Evolutionary conservation across 2,329 filamentous ascomycete genomes (phyloP), one percentile per base, ranked within the genome.

Genomic region (Xylaria sp.): DNA sequence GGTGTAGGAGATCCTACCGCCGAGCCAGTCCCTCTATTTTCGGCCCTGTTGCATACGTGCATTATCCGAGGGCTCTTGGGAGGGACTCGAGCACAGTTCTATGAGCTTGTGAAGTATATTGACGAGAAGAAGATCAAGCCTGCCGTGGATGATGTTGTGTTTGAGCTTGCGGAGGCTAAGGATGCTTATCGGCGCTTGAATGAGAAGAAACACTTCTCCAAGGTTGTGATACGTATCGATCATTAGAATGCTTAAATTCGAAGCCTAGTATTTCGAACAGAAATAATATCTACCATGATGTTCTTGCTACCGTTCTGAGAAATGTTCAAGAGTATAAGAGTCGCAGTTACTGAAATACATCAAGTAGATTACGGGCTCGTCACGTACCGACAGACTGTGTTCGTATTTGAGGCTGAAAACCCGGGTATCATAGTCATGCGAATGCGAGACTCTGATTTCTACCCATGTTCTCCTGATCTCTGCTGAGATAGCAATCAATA

Each of bases 171-270:
- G 4, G 75, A 80, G 1, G 73, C 69, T 0, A 79, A 77, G 65
- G 73, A 75, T 6, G 80, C 79, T 0, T 81, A 78, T n/a, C 68
- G 70, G 5, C 72, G 72, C 8, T 63, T 81, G 20, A 67, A 75
- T 52, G 74, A 76, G 60, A 75, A 78, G 70, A 77, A 78, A 65
- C 78, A 81, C 57, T 80, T 81, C 62, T 73, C 79, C 2, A 81
- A 81, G 70, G 72, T 81, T 28, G 60, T 79, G 1, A 77, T 81
- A 36, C 71, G 70, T 4, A 75, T 79, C 30, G 68, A 75, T 12
- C 70, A 76, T 12, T 39, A 36, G 20, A 12, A 39, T 23, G 9
- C 34, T 56, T 39, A 25, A 39, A 15, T n/a, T 36, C 5, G 18
- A 20, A 6, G 5, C 20, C 13, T 18, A 15, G 10, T 6, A 32